Conservation (phyloP, 306 rosid genomes). For the Cicer chorassanicum region DNA sequence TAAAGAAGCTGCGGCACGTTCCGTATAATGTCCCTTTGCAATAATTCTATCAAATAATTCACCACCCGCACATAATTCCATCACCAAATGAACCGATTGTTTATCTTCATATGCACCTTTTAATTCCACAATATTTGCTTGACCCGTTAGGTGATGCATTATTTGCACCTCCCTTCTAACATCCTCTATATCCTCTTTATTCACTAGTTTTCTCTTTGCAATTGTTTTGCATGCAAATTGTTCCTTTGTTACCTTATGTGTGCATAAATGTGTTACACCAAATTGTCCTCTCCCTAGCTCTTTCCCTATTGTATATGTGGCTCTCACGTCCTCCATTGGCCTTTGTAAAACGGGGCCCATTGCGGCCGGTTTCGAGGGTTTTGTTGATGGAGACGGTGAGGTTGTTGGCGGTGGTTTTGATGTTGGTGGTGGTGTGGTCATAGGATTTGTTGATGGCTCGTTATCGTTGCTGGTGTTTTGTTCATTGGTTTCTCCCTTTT, state of each 20-base stretch:
- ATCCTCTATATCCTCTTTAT: conserved; percentile 86
- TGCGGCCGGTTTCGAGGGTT: conserved; percentile 43
- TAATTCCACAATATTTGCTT: conserved; percentile 82
- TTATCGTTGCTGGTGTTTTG: background rate
- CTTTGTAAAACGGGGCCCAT: conserved; percentile 70
- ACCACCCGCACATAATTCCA: conserved; percentile 50
- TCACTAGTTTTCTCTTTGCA: conserved; percentile 84
- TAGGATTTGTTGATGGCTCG: background rate
- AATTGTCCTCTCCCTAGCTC: conserved; percentile 95
- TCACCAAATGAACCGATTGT: conserved; percentile 49
- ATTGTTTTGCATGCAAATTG: conserved; percentile 89
- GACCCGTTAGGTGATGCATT: conserved; percentile 85
- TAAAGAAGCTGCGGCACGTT: conserved; percentile 51
- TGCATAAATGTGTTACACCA: conserved; percentile 82
- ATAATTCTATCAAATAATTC: conserved; percentile 50
- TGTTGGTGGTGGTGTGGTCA: conserved; percentile 25
- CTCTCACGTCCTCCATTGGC: conserved; percentile 80
- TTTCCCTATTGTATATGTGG: conserved; percentile 68
- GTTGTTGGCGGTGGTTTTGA: conserved; percentile 31
- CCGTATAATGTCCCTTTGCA: conserved; percentile 47
- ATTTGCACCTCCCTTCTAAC: conserved; percentile 94
- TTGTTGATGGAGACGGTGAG: conserved; percentile 42
- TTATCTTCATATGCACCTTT: conserved; percentile 58
- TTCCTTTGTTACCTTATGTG: conserved; percentile 65
- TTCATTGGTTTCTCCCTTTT: conserved; percentile 47